Percentiles rank a stretch among this genome's conserved stretches.
Evolutionary conservation across 2,329 filamentous ascomycete genomes (phyloP).

Genomic region (Calonectria ilicicola): DNA sequence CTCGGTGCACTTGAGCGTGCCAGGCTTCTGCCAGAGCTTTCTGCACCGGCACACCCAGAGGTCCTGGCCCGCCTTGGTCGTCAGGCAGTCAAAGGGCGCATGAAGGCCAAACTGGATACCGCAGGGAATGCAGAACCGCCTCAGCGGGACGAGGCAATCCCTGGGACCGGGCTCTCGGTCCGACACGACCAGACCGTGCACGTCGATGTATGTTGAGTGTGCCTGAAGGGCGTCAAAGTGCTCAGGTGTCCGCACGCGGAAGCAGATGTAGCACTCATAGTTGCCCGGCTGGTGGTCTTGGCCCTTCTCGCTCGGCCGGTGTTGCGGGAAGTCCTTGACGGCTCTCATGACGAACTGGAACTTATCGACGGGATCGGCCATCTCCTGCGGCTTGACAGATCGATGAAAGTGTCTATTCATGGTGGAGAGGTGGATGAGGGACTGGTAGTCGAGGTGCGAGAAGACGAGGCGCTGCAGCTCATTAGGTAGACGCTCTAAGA

Average conservation of each 20-base stretch:
- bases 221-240: constrained; percentile 54
- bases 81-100: constrained; percentile 51
- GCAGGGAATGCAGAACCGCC: constrained; percentile 57
- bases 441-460: constrained; percentile 53
- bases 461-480: constrained; percentile 50
- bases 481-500: constrained; percentile 49
- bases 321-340: constrained; percentile 54
- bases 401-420: constrained; percentile 50
- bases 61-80: constrained; percentile 51
- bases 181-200: constrained; percentile 44
- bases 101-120: constrained; percentile 54
- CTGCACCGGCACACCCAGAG: constrained; percentile 56
- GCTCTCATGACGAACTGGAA: constrained; percentile 56
- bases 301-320: constrained; percentile 52
- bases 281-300: constrained; percentile 54
- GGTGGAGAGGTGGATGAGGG: constrained; percentile 54
- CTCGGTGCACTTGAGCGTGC: constrained; percentile 48
- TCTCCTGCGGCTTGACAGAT: constrained; percentile 47
- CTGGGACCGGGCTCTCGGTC: constrained; percentile 42
- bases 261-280: constrained; percentile 57
- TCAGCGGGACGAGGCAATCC: constrained; percentile 48
- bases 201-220: constrained; percentile 48
- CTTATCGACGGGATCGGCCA: constrained; percentile 52
- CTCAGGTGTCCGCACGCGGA: constrained; percentile 52
- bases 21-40: constrained; percentile 51